Evolutionary conservation across 2,329 filamentous ascomycete genomes (phyloP), one percentile per base, ranked within the genome.

Genomic region (Fusarium tanahbumbuense): DNA sequence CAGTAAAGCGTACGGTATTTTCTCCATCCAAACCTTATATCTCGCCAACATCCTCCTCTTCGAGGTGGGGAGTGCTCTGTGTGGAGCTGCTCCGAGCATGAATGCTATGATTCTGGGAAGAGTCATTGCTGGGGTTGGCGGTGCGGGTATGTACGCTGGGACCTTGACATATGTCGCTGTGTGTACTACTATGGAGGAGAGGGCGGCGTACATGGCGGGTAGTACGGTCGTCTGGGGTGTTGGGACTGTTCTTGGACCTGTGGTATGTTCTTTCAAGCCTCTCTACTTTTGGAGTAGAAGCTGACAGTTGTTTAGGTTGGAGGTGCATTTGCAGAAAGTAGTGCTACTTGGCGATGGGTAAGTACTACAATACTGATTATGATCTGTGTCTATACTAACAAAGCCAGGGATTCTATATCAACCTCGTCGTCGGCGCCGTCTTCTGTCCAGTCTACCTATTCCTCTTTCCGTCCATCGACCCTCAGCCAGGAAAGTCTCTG

Each of bases 241-340:
- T 2, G 46, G 46, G 0, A 48, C n/a, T 16, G 46, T 48, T 18
- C 18, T 48, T 8, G 46, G 46, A 2, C 46, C 46, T n/a, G 27
- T 48, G 13, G 46, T 47, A 27, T 27, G 25, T 9, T 27, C 5
- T 23, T 23, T 23, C 23, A 23, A 23, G 5, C 23, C 23, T 23
- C 6, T 23, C 34, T 5, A 3, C 4, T 30, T 30, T 5, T 12
- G 10, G 11, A 20, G 12, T 5, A 22, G 8, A 13, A 2, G 13
- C 42, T 45, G 9, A 45, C 15, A 5, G 1, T 8, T 20, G 6
- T 25, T 16, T 6, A 61, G 16, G 73, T 85, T 32, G 83, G 83
- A 10, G 83, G 83, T n/a, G 81, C 77, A 0, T 84, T 85, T 56
- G 75, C 78, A 3, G 80, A 81, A 27, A 78, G 71, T 6, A 64